Evolutionary conservation across 2,329 filamentous ascomycete species (phyloP), one percentile per base, ranked within the genome.

Genomic region (Fusarium sp.): DNA sequence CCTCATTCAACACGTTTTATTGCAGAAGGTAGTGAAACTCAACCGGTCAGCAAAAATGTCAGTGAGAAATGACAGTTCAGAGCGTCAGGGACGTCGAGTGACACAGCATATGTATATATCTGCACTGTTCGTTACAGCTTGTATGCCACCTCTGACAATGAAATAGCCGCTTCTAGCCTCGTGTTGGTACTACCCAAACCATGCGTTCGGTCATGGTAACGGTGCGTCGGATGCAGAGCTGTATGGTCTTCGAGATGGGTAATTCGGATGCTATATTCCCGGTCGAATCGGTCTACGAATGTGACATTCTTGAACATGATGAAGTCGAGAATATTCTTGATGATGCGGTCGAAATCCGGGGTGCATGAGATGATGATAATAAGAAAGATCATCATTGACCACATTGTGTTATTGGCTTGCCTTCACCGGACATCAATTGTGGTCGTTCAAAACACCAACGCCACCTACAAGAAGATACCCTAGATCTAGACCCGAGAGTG

Each of bases 1-100:
- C n/a, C n/a, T n/a, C n/a, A n/a, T 30, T 30, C 28, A 57, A 5
- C 46, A 55, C n/a, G 37, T 41, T 56, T 57, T 48, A 34, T 45
- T 23, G 42, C 46, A 54, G n/a, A 49, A 58, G 71, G 71, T 45
- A 54, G 71, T 73, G 66, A 47, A 55, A 74, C 69, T 49, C 40
- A 21, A 59, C 69, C 71, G 71, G 71, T 73, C 58, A 72, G 34
- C 34, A 53, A 54, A 41, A 37, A 25, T 30, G 37, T 25, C 47
- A 45, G 28, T 41, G n/a, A 51, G 37, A 56, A 32, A 46, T 47
- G 49, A 49, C 45, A 30, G 28, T 30, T 14, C 28, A 30, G 12
- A 30, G 28, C 28, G 28, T 30, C 28, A 30, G 28, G 28, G 28
- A 13, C 12, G 28, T 30, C 28, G 28, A 30, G 28, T 30, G 28